These are phyloP conservation scores for Lepidium aucheri DNA, from an alignment of 345 rosid species.

Conservation along the genomic window DNA sequence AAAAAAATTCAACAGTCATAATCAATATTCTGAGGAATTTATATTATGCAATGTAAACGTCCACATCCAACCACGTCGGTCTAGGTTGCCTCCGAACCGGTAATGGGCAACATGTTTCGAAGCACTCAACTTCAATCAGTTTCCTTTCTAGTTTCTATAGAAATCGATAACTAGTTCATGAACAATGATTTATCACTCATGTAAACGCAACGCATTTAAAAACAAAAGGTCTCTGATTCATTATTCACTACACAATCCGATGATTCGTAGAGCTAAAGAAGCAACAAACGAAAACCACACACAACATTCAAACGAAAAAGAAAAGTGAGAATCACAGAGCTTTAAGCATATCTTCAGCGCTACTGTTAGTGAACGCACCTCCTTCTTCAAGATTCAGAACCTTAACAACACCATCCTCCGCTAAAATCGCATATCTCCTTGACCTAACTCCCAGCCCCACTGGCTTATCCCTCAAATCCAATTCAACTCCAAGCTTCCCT, in stretches of 20 bases:
- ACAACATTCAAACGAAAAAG: background rate
- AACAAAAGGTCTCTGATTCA: background rate
- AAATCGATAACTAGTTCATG: background rate
- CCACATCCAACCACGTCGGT: too few relatives aligned
- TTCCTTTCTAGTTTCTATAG: background rate
- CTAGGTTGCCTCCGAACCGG: too few relatives aligned
- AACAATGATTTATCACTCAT: too few relatives aligned
- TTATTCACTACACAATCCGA: background rate
- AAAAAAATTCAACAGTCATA: background rate
- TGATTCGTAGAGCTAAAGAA: background rate
- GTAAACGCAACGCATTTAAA: background rate
- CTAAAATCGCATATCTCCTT: conserved; percentile 67
- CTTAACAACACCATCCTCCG: conserved; percentile 83
- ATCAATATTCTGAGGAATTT: too few relatives aligned
- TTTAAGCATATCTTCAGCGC: conserved; percentile 85
- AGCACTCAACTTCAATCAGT: background rate
- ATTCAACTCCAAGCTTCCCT: conserved; percentile 60
- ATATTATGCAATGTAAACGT: too few relatives aligned
- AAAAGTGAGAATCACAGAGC: conserved; percentile 34
- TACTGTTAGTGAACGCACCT: conserved; percentile 78
- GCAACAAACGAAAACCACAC: background rate
- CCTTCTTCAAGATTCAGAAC: conserved; percentile 82
- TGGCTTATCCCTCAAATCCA: conserved; percentile 80
- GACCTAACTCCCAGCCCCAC: conserved; percentile 81
- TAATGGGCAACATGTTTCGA: too few relatives aligned